Conservation (phyloP, 176 grass and related monocot genomes). For the Phyllostachys edulis region DNA sequence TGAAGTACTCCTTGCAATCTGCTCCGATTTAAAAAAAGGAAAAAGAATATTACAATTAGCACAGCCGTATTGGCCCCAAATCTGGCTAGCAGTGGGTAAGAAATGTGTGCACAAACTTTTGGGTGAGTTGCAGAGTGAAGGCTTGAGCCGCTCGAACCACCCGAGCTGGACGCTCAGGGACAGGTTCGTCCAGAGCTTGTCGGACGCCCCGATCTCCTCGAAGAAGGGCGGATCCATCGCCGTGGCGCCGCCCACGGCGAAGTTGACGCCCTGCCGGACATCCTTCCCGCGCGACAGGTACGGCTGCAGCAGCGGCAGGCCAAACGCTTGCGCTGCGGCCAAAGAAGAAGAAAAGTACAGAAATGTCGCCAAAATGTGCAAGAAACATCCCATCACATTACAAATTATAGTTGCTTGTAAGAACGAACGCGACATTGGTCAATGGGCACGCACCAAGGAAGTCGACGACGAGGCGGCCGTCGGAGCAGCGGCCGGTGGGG, state of each 20-base stretch:
- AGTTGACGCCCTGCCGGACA: constrained; percentile 71
- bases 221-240: constrained; percentile 77
- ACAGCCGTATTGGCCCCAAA: not conserved
- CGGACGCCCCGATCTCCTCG: constrained; percentile 50
- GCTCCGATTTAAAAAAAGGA: not conserved
- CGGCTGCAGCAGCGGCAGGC: constrained; percentile 69
- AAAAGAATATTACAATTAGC: not conserved
- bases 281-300: constrained; percentile 48
- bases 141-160: constrained; percentile 78
- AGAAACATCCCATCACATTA: not conserved
- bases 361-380: not conserved
- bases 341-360: not conserved
- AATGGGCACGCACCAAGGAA: constrained; percentile 51
- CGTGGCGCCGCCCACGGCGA: constrained; percentile 80
- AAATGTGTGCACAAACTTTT: constrained; percentile 35
- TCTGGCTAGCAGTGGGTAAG: not conserved
- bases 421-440: not conserved
- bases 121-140: constrained; percentile 60
- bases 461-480: constrained; percentile 82
- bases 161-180: constrained; percentile 66
- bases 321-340: constrained; percentile 68
- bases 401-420: not conserved
- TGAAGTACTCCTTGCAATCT: constrained; percentile 77
- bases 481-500: constrained; percentile 79
- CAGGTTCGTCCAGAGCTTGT: constrained; percentile 61